Evolutionary conservation across 805 yeast genomes (phyloP).

Genomic region (Pichia californica): DNA sequence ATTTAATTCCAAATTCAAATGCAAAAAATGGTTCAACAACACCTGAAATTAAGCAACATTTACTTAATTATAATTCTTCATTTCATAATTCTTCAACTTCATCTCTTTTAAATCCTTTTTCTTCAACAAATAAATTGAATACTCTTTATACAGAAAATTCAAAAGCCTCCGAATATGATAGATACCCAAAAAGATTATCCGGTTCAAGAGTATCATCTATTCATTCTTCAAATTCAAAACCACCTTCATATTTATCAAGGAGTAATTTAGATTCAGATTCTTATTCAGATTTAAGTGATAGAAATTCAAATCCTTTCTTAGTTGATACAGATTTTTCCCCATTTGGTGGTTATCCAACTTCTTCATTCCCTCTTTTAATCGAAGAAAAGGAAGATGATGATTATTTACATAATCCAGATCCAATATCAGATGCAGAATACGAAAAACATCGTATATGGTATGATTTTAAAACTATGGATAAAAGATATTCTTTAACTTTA

Average conservation of each 20-base stretch:
- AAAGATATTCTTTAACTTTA: constrained; percentile 53
- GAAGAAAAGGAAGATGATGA: constrained; percentile 96
- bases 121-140: constrained; percentile 21
- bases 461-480: constrained; percentile 64
- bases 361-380: constrained; percentile 81
- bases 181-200: constrained; percentile 57
- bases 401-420: constrained; percentile 93
- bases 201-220: constrained; percentile 47
- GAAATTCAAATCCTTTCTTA: constrained; percentile 33
- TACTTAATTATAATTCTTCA: constrained; percentile 19
- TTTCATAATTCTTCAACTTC: constrained; percentile 24
- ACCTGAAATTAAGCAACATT: constrained; percentile 18
- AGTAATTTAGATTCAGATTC: constrained; percentile 9
- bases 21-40: constrained; percentile 10
- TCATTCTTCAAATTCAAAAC: constrained; percentile 35
- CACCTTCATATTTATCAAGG: constrained; percentile 10
- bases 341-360: constrained; percentile 95
- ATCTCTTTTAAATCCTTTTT: constrained; percentile 26
- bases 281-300: constrained; percentile 18
- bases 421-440: constrained; percentile 81
- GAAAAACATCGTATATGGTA: constrained; percentile 62
- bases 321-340: constrained; percentile 71
- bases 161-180: constrained; percentile 48
- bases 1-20: constrained; percentile 15
- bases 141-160: constrained; percentile 2